Evolutionary conservation across 352 stramenopile species (phyloP), one percentile per base, ranked within the genome.

Genomic region (Phytophthora agathidicida): DNA sequence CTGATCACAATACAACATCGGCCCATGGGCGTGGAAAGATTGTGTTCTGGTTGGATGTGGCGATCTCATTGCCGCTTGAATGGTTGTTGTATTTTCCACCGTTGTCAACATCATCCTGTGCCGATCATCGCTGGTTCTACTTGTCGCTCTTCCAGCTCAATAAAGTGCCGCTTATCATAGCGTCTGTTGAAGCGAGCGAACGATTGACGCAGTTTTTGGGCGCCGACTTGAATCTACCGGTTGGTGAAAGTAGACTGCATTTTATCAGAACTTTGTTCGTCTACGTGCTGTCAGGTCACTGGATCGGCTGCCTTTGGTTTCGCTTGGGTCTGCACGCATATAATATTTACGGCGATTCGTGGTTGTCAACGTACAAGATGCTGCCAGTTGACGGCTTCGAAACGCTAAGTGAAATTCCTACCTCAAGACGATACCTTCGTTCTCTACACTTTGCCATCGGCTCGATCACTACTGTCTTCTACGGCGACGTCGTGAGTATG

Each of bases 271-370:
- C 78, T 0, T 51, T 88, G 23, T 43, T 46, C 19, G 61, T 69
- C 7, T 93, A 87, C 48, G 7, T 89, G 41, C 41, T 93, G 10
- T 66, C 71, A 0, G 74, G 68, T 2, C 83, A 93, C 53, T 91
- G 79, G 81, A 89, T 91, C 30, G 81, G 58, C 3, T 93, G 83
- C 17, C 32, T 86, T 1, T 91, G 81, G 81, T 91, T 75, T 32
- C 71, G 64, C 11, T 51, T 74, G 17, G 77, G 79, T 7, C 23
- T 88, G 17, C 53, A 82, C 19, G 75, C 76, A 3, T 74, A 80
- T 33, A 30, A 73, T 7, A 46, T 77, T 11, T 83, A 83, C 38
- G 71, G 76, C 13, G 70, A 60, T 8, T 89, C 78, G 13, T 91
- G 81, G 81, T 57, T 91, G 17, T 73, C 71, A 5, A 80, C 74